phyloP scores from a whole-genome alignment of 371 early-diverging fungal genomes.

The Mucor lusitanicus region DNA sequence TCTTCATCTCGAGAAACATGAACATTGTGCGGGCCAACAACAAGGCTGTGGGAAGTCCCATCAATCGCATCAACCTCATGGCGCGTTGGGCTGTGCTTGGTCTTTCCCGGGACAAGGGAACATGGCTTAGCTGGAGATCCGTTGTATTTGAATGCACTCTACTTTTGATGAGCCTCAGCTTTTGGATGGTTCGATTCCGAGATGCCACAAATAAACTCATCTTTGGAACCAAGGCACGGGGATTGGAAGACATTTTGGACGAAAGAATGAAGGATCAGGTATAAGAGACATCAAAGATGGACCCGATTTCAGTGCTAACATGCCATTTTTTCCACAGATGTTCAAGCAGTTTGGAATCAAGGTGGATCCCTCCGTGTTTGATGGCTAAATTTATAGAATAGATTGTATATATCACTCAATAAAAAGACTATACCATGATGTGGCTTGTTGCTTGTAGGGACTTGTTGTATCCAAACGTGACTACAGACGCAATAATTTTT shows the following conservation, averaged over 20 bases:
- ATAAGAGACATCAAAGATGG: background rate
- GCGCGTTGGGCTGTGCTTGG: slow-evolving; percentile 81
- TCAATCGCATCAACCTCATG: slow-evolving; percentile 89
- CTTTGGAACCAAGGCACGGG: slow-evolving; percentile 48
- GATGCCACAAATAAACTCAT: slow-evolving; percentile 34
- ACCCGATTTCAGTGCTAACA: background rate
- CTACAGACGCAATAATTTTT: slow-evolving; percentile 4
- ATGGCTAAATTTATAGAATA: slow-evolving; percentile 36
- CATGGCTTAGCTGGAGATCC: slow-evolving; percentile 32
- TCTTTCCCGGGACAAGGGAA: slow-evolving; percentile 30
- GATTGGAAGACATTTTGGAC: slow-evolving; percentile 77
- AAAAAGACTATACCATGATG: background rate
- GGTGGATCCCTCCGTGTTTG: slow-evolving; percentile 69
- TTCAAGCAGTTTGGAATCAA: slow-evolving; percentile 69
- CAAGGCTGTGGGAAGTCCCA: slow-evolving; percentile 81
- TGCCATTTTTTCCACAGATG: slow-evolving; percentile 29
- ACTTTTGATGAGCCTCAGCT: slow-evolving; percentile 61
- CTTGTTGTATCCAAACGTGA: slow-evolving; percentile 4
- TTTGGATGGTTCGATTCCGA: slow-evolving; percentile 53
- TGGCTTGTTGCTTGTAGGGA: background rate
- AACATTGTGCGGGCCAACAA: slow-evolving; percentile 87
- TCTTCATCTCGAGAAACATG: slow-evolving; percentile 90
- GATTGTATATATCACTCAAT: slow-evolving; percentile 1
- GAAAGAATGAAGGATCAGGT: slow-evolving; percentile 59
- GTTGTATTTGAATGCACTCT: slow-evolving; percentile 61